phyloP scores from a whole-genome alignment of 164 flowering plant genomes.

The Liquidambar formosana region DNA sequence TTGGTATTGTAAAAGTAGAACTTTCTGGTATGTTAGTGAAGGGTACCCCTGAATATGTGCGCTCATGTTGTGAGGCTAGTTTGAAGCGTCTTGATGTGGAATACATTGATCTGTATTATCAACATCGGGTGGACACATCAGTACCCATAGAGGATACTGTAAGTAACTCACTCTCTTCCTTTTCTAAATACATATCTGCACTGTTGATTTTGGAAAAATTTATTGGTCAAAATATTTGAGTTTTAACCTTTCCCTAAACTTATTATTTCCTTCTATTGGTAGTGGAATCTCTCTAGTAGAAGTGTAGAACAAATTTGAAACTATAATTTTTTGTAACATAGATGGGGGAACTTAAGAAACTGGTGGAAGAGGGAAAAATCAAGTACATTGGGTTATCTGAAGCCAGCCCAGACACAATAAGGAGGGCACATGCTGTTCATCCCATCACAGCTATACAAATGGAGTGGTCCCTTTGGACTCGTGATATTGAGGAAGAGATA shows the following conservation, averaged over 20 bases:
- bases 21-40: conserved; percentile 3
- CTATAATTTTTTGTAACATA: background rate
- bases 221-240: too few species aligned
- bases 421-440: conserved; percentile 41
- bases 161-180: background rate
- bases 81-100: conserved; percentile 22
- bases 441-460: conserved; percentile 39
- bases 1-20: conserved; percentile 8
- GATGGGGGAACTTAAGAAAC: conserved; percentile 41
- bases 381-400: conserved; percentile 39
- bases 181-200: background rate
- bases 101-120: conserved; percentile 30
- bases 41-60: conserved; percentile 20
- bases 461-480: conserved; percentile 47
- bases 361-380: conserved; percentile 42
- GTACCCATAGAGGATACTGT: conserved; percentile 19
- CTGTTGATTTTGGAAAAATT: background rate
- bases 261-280: too few species aligned
- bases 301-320: too few species aligned
- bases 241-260: too few species aligned
- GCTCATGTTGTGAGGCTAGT: conserved; percentile 25
- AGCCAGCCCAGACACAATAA: conserved; percentile 36
- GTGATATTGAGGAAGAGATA: conserved; percentile 40
- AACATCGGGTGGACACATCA: conserved; percentile 23
- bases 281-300: too few species aligned